Base-by-base conservation (phyloP, 331 rosid species). In the Saraca asoca region DNA sequence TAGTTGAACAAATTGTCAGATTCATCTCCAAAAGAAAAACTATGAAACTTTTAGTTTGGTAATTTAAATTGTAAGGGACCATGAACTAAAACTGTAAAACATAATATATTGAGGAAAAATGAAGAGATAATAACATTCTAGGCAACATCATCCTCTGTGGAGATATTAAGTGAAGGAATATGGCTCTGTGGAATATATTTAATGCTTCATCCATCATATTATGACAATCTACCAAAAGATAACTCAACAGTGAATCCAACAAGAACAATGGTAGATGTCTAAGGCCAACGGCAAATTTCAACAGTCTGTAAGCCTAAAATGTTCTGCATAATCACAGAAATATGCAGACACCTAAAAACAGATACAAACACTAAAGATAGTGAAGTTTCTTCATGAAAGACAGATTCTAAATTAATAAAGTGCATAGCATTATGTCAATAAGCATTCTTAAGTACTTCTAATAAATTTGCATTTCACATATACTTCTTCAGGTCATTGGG, bases 401-500 rank as follows among this genome's bases (percentile, higher is more conserved):
- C 6, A 46, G 6, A 37, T 24, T 24, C 31, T 3, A 24, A 24
- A 62, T 37, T 16, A 46, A 34, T 52, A 3, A 42, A 41, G 34
- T 41, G 37, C 45, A 41, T 50, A 59, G 42, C 33, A 10, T 14
- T 51, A 5, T 13, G 50, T 10, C n/a, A 7, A 19, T 6, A 19
- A 34, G 15, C 13, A 5, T 37, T 14, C 51, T 8, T 44, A 4
- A 31, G 20, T 6, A 33, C 20, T 34, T 60, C 39, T 50, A 49
- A 72, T 19, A 35, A 42, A 24, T 24, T 2, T 15, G 38, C 5
- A 10, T 20, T 45, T 15, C 0, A n/a, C n/a, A 52, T 24, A 10
- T 6, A 10, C 2, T 51, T 46, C 14, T 72, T 75, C 82, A 92
- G 98, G 85, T 90, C 98, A 53, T 39, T 90, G 48, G 98, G 97